These are phyloP conservation scores for Gaertneriomyces sp. DNA, from an alignment of 192 early-diverging fungal species.

Conservation along the genomic window DNA sequence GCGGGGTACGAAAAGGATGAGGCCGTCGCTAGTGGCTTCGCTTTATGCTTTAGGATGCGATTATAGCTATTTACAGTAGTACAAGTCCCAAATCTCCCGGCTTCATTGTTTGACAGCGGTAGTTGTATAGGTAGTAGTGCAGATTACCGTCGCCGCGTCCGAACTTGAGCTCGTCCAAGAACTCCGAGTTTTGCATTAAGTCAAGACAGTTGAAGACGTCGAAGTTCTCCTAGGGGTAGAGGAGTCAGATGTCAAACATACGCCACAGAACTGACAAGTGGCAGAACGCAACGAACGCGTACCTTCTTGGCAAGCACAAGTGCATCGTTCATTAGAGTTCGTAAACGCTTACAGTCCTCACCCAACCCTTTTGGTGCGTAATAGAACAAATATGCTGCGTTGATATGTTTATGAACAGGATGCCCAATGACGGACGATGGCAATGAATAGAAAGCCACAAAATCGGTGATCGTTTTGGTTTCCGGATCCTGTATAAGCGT, in stretches of 20 bases:
- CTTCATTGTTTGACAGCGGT: slow-evolving; percentile 68
- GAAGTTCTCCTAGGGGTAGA: slow-evolving; percentile 53
- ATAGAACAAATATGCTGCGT: slow-evolving; percentile 95
- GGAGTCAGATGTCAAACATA: neutral
- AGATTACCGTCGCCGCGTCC: slow-evolving; percentile 89
- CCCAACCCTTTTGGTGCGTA: slow-evolving; percentile 61
- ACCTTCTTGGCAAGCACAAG: slow-evolving; percentile 67
- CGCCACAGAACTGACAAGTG: slow-evolving; percentile 9
- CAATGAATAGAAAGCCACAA: slow-evolving; percentile 92
- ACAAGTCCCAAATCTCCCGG: slow-evolving; percentile 79
- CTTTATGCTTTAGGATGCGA: neutral
- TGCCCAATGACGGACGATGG: slow-evolving; percentile 87
- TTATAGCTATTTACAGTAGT: slow-evolving; percentile 61
- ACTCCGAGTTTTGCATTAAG: slow-evolving; percentile 84
- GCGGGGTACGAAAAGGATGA: slow-evolving; percentile 53
- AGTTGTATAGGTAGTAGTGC: slow-evolving; percentile 98
- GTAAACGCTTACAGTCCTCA: slow-evolving; percentile 51
- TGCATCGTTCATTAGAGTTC: slow-evolving; percentile 70
- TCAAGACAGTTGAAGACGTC: slow-evolving; percentile 96
- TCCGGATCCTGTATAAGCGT: slow-evolving; percentile 40
- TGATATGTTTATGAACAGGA: slow-evolving; percentile 63
- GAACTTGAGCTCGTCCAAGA: slow-evolving; percentile 82
- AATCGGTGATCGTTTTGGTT: slow-evolving; percentile 71
- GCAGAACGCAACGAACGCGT: slow-evolving; percentile 2
- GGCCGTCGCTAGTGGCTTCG: slow-evolving; percentile 24